Base-by-base conservation (phyloP, 1,139 yeast genomes). In the Kodamaea ohmeri region DNA sequence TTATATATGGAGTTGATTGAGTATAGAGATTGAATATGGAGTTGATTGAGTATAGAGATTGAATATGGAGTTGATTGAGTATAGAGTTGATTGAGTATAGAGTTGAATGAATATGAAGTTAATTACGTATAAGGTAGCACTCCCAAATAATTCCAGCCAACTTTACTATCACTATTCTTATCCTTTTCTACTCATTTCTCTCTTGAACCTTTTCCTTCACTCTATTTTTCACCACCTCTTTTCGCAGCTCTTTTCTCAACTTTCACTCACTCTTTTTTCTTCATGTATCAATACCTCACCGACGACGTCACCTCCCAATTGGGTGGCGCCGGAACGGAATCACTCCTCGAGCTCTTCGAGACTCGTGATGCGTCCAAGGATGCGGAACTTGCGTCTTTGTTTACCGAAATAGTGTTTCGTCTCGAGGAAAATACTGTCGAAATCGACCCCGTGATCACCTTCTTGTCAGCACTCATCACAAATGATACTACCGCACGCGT, bases 391-490 rank as follows among this genome's bases (percentile, higher is more conserved):
- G 48, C 52, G 9, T 42, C 37, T 32, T 28, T 66, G 18, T 68
- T 67, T 53, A 65, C 72, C 4, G 76, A 71, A 42, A 40, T 69
- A 8, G 43, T 71, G 26, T 50, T 69, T 49, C 52, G 52, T 2
- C 56, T 55, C 32, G 63, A 64, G 37, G 65, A 60, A 5, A 56
- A 46, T 1, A 42, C 40, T 20, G 40, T 71, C 21, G 48, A 51
- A 1, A 36, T 55, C 6, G 62, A 60, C 11, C 42, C 49, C 3
- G 43, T 66, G 3, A 44, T 56, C 1, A 51, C 51, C 15, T 67
- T 70, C 37, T 51, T 70, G 19, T 47, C 55, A 15, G 37, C 52
- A 7, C 56, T 63, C 17, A 61, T 70, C 25, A 61, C 52, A 35
- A 60, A 58, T 25, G 73, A 68, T 39, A 50, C 48, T 5, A 44